These are phyloP conservation scores for Laetiporus sulphureus DNA, from an alignment of 1,284 basidiomycete species.

Conservation along the genomic window DNA sequence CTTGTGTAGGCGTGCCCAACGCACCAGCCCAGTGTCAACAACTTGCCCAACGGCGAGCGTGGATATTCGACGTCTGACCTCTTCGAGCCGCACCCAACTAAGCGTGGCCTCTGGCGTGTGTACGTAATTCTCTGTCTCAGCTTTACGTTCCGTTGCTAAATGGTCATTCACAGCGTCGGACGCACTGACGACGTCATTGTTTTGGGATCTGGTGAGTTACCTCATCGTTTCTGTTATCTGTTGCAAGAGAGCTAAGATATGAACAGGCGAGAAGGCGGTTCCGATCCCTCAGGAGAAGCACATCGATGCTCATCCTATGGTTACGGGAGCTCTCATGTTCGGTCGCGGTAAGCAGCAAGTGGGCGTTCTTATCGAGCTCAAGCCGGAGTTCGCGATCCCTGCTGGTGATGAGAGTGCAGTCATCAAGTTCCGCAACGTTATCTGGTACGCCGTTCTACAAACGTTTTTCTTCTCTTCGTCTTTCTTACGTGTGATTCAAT, in stretches of 20 bases:
- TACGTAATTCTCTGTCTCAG: conserved; percentile 15
- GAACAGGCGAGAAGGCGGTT: conserved; percentile 35
- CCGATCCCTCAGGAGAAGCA: conserved; percentile 25
- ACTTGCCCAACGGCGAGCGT: conserved; percentile 15
- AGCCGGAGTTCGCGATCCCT: conserved; percentile 17
- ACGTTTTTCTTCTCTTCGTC: not conserved
- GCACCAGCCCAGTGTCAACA: conserved; percentile 20
- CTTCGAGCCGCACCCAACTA: conserved; percentile 33
- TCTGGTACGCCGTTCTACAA: conserved; percentile 23
- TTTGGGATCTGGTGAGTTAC: conserved; percentile 6
- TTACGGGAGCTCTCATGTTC: conserved; percentile 30
- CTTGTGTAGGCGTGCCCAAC: conserved; percentile 13
- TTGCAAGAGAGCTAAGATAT: not conserved
- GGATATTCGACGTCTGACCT: conserved; percentile 32
- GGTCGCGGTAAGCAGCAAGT: conserved; percentile 32
- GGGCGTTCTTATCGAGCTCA: conserved; percentile 32
- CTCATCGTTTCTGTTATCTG: not conserved
- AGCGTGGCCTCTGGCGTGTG: conserved; percentile 33
- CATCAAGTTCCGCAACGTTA: conserved; percentile 23
- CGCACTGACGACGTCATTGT: conserved; percentile 15
- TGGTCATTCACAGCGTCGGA: conserved; percentile 10
- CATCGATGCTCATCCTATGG: conserved; percentile 20
- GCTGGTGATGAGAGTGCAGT: conserved; percentile 17
- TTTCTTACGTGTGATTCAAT: not conserved
- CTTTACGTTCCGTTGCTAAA: not conserved